A percentile compares a stretch with the other conserved stretches of the same genome.
Conservation (phyloP, 75 land plant species). For the Larix kaempferi region DNA sequence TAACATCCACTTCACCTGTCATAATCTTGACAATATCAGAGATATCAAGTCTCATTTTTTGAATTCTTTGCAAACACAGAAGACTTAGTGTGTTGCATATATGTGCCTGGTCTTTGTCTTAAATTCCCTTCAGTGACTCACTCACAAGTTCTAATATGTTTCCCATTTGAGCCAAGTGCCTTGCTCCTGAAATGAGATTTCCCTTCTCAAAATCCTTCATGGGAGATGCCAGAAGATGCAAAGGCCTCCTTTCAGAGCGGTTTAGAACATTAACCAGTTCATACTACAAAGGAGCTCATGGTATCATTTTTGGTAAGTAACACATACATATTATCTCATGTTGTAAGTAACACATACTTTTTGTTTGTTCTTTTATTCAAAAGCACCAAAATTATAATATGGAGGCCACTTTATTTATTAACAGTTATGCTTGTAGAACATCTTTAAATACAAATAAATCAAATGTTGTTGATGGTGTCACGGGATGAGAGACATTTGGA, state of each 20-base stretch:
- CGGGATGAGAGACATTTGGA: too few relatives aligned
- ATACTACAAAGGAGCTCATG: too few relatives aligned
- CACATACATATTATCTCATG: too few relatives aligned
- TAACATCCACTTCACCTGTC: conserved; percentile 66
- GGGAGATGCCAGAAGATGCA: conserved; percentile 71
- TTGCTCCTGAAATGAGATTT: conserved; percentile 73
- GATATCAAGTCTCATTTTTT: conserved; percentile 67
- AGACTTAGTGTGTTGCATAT: conserved; percentile 67
- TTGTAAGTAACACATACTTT: too few relatives aligned
- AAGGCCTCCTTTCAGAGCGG: conserved; percentile 77
- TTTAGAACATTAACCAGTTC: too few relatives aligned
- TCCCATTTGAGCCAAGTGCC: conserved; percentile 61
- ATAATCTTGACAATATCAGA: conserved; percentile 68
- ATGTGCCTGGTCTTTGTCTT: conserved; percentile 55
- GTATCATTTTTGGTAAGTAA: too few relatives aligned
- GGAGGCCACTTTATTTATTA: too few relatives aligned
- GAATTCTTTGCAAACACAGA: conserved; percentile 69
- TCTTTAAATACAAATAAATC: too few relatives aligned
- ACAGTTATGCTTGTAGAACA: too few relatives aligned
- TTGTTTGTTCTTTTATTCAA: too few relatives aligned
- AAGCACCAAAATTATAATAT: too few relatives aligned
- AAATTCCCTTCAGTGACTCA: conserved; percentile 43
- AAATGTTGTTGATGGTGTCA: too few relatives aligned
- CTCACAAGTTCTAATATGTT: conserved; percentile 68
- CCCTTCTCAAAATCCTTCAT: conserved; percentile 85